Evolutionary conservation across 1,284 basidiomycete genomes (phyloP).

Genomic region (Ganoderma meredithae): DNA sequence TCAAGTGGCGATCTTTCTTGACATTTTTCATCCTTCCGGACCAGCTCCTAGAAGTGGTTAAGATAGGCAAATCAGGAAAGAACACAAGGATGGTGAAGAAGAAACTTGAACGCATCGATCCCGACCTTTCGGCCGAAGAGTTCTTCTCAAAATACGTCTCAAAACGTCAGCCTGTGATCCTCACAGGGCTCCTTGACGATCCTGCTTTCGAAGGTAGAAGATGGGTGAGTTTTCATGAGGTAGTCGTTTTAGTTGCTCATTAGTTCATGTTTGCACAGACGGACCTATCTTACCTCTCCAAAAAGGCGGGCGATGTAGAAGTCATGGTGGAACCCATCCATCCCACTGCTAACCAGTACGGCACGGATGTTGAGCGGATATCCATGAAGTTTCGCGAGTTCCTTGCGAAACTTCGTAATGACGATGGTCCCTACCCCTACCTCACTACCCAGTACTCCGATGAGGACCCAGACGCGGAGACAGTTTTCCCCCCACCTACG

Average conservation of each 20-base stretch:
- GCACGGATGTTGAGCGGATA: constrained; percentile 40
- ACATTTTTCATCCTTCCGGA: background rate
- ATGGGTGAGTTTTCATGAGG: constrained; percentile 37
- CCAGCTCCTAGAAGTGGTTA: background rate
- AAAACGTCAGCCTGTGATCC: constrained; percentile 38
- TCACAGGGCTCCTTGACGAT: constrained; percentile 41
- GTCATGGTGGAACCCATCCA: constrained; percentile 45
- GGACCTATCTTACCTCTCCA: constrained; percentile 37
- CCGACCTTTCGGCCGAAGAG: constrained; percentile 24
- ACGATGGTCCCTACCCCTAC: constrained; percentile 39
- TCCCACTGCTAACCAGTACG: constrained; percentile 38
- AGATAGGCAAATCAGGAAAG: constrained; percentile 5
- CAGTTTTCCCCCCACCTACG: constrained; percentile 42
- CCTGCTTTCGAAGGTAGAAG: constrained; percentile 36
- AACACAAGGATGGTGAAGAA: constrained; percentile 14
- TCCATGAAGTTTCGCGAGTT: constrained; percentile 40
- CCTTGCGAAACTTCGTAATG: constrained; percentile 30
- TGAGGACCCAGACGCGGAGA: constrained; percentile 39
- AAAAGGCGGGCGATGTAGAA: constrained; percentile 38
- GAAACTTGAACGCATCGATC: constrained; percentile 30
- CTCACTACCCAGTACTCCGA: constrained; percentile 45
- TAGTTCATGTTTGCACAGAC: constrained; percentile 19
- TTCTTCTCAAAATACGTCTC: constrained; percentile 40
- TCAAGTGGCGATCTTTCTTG: no score
- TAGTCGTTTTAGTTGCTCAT: background rate